Conservation (phyloP, 2,329 filamentous ascomycete species). For the Ascochyta viciae-villosae region DNA sequence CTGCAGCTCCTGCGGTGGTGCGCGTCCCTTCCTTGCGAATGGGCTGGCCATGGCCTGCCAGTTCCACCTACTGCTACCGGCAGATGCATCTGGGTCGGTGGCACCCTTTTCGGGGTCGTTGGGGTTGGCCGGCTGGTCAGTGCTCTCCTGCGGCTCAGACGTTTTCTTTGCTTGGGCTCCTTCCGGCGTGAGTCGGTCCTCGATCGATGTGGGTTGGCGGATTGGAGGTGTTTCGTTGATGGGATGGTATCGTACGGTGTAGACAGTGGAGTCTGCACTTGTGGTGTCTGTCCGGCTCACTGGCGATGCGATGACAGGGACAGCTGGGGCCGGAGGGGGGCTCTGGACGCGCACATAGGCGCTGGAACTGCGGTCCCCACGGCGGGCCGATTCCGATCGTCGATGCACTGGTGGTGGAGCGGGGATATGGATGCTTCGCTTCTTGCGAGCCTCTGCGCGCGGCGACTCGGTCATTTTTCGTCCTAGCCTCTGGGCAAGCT, state of each 20-base stretch:
- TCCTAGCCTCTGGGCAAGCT: slow-evolving; percentile 38
- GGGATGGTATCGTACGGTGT: slow-evolving; percentile 68
- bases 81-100: slow-evolving; percentile 17
- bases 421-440: slow-evolving; percentile 43
- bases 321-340: slow-evolving; percentile 53
- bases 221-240: slow-evolving; percentile 53
- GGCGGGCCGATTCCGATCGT: slow-evolving; percentile 36
- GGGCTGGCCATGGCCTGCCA: slow-evolving; percentile 64
- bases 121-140: slow-evolving; percentile 18
- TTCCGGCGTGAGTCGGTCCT: slow-evolving; percentile 22
- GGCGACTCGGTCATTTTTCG: slow-evolving; percentile 38
- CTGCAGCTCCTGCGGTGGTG: slow-evolving; percentile 66
- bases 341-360: slow-evolving; percentile 42
- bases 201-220: slow-evolving; percentile 22
- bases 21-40: slow-evolving; percentile 64
- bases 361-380: slow-evolving; percentile 32
- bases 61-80: slow-evolving; percentile 39
- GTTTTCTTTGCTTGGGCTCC: slow-evolving; percentile 11
- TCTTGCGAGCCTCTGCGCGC: slow-evolving; percentile 38
- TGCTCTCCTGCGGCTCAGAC: slow-evolving; percentile 4
- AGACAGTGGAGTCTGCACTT: slow-evolving; percentile 69
- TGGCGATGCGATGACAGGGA: slow-evolving; percentile 58
- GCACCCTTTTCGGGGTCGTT: slow-evolving; percentile 43
- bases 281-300: slow-evolving; percentile 67
- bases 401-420: slow-evolving; percentile 40